These are phyloP conservation scores for Pestalotiopsis sp. DNA, from an alignment of 2,329 filamentous ascomycete genomes.

Conservation along the genomic window DNA sequence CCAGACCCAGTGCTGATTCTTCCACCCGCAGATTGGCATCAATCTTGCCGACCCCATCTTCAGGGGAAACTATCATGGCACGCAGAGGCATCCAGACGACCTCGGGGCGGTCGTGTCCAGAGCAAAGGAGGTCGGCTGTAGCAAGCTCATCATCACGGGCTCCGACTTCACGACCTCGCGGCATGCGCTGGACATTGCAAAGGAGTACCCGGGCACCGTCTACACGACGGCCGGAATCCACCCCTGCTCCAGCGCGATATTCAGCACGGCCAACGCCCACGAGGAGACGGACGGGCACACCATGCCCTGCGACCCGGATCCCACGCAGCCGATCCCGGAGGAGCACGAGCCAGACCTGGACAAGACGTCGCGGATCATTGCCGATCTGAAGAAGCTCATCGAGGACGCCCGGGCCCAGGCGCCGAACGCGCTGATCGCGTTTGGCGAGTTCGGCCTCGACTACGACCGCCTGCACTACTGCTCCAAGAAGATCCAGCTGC, in stretches of 20 bases:
- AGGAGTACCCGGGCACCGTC: conserved; percentile 74
- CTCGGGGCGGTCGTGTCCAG: conserved; percentile 75
- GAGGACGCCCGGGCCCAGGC: conserved; percentile 50
- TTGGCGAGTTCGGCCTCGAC: conserved; percentile 94
- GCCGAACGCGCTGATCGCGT: conserved; percentile 63
- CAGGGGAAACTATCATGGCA: conserved; percentile 80
- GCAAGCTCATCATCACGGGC: conserved; percentile 90
- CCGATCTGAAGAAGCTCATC: conserved; percentile 65
- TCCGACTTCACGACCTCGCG: conserved; percentile 79
- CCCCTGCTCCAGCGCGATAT: conserved; percentile 81
- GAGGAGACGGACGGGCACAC: conserved; percentile 46
- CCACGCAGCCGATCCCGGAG: conserved; percentile 47
- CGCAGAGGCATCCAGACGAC: conserved; percentile 71
- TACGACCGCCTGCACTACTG: conserved; percentile 90
- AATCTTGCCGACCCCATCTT: conserved; percentile 95
- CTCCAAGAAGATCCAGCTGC: conserved; percentile 74
- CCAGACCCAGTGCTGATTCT: not conserved
- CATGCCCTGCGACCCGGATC: conserved; percentile 54
- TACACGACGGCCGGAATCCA: conserved; percentile 94
- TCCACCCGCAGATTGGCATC: conserved; percentile 71
- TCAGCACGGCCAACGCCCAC: conserved; percentile 56
- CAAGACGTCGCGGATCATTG: conserved; percentile 51
- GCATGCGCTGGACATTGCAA: conserved; percentile 72
- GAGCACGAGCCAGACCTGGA: conserved; percentile 45
- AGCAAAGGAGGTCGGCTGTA: conserved; percentile 75